Base-by-base conservation (phyloP, 2,329 filamentous ascomycete genomes). In the Fonsecaea pugnacius region DNA sequence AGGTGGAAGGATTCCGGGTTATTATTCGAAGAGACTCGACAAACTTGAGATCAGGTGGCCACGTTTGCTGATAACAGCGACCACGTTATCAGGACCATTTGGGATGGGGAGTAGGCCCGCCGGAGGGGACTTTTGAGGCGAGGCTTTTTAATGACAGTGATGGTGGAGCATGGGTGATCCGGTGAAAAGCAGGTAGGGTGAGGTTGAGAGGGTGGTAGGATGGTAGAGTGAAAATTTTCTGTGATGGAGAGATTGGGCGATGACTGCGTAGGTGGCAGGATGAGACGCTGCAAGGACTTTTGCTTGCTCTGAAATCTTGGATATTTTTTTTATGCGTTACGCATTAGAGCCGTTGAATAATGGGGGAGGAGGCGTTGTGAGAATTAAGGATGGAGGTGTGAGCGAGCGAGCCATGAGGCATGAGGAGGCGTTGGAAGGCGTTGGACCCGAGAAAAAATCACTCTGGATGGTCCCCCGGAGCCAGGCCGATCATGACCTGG, bases 61-160 rank as follows among this genome's bases (percentile, higher is more conserved):
- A 43, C 32, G 38, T 18, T 24, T 51, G 57, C 50, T 43, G 46
- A 51, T 59, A 51, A 59, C 46, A 52, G 18, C 43, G 57, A 51
- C 43, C 57, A 48, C 43, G 43, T 59, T 59, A 59, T 59, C 57
- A 38, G 57, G 46, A 48, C 46, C 57, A 59, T 59, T 36, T 50
- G 57, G 33, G 32, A 32, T 35, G 46, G 33, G 33, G 46, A 46
- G 46, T 32, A 53, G 16, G 38, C 27, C 51, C 57, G 24, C 46
- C 57, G 46, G 57, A 59, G 30, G 36, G 36, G 43, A 51, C 43
- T 48, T 24, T 24, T 24, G 46, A 59, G 46, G 32, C 21, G 36
- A 24, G 46, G 14, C 57, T 38, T 59, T 38, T 52, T 14, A 59
- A n/a, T 16, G 12, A 51, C n/a, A 21, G 4, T n/a, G 55, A 58